phyloP scores from a whole-genome alignment of 2,329 filamentous ascomycete species.

The Zymoseptoria crescenta region DNA sequence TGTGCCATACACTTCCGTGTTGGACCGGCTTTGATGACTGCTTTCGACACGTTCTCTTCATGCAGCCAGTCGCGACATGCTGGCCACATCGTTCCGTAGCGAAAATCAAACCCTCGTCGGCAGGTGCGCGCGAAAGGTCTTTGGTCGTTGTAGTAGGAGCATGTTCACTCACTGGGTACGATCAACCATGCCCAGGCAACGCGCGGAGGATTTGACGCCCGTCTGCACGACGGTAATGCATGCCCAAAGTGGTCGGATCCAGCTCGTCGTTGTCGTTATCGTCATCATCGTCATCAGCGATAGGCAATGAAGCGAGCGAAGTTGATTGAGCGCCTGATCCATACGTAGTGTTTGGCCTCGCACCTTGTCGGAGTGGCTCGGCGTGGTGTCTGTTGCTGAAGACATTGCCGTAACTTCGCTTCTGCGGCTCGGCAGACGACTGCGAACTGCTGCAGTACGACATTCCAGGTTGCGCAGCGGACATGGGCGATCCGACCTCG shows the following conservation, averaged over 20 bases:
- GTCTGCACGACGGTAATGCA: conserved; percentile 43
- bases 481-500: conserved; percentile 40
- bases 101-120: not conserved
- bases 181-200: conserved; percentile 16
- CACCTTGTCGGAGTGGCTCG: conserved; percentile 38
- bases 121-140: too few relatives aligned
- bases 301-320: conserved; percentile 8
- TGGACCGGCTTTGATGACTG: not conserved
- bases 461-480: conserved; percentile 24
- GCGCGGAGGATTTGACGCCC: conserved; percentile 28
- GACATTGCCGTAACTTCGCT: conserved; percentile 40
- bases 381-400: conserved; percentile 36
- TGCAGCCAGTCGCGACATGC: not conserved
- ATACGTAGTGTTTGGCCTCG: conserved; percentile 30
- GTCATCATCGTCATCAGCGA: conserved; percentile 32
- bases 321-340: conserved; percentile 6
- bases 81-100: not conserved
- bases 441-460: conserved; percentile 21
- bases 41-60: not conserved
- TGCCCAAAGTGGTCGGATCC: conserved; percentile 28
- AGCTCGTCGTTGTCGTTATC: conserved; percentile 17
- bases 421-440: conserved; percentile 29
- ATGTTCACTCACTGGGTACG: not conserved
- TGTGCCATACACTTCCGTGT: not conserved
- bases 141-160: not conserved